Evolutionary conservation across 352 stramenopile species (phyloP).

Genomic region (Globisporangium yorkense): DNA sequence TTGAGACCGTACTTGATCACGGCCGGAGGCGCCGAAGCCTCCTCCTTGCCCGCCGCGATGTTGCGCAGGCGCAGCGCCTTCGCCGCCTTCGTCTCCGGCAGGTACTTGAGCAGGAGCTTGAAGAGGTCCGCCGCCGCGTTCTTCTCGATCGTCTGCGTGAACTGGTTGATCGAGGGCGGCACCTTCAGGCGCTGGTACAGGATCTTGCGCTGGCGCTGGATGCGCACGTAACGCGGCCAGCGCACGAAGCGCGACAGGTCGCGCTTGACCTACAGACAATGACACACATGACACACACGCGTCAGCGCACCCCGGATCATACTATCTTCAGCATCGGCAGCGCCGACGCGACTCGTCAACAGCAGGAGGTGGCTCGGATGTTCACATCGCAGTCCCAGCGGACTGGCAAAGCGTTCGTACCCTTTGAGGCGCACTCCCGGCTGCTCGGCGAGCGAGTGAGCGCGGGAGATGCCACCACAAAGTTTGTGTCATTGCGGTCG

Average conservation of each 20-base stretch:
- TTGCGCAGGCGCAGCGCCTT: conserved; percentile 98
- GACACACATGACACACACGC: conserved; percentile 4
- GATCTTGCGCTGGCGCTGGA: conserved; percentile 99
- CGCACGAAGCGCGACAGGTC: conserved; percentile 98
- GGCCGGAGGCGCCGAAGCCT: conserved; percentile 80
- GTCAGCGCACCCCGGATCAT: conserved; percentile 3
- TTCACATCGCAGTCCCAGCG: conserved; percentile 1
- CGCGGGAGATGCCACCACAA: conserved; percentile 57
- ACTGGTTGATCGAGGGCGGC: conserved; percentile 98
- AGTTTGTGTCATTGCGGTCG: conserved; percentile 92
- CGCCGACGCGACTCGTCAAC: conserved; percentile 7
- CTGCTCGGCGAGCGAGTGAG: not conserved
- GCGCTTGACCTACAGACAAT: conserved; percentile 77
- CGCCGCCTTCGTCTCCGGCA: conserved; percentile 96
- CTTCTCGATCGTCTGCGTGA: conserved; percentile 97
- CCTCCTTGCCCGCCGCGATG: conserved; percentile 92
- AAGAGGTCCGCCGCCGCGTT: conserved; percentile 98
- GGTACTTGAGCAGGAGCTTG: conserved; percentile 99
- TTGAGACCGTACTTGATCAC: conserved; percentile 99
- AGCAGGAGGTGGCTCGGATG: conserved; percentile 11
- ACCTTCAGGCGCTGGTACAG: conserved; percentile 99
- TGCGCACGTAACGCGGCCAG: conserved; percentile 98
- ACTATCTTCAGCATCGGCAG: not conserved
- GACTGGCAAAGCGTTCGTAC: conserved; percentile 38
- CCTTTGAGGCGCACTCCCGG: conserved; percentile 48